A percentile compares a stretch with the other conserved stretches of the same genome.
Conservation (phyloP, 2,329 filamentous ascomycete species). For the Neurospora sp. region DNA sequence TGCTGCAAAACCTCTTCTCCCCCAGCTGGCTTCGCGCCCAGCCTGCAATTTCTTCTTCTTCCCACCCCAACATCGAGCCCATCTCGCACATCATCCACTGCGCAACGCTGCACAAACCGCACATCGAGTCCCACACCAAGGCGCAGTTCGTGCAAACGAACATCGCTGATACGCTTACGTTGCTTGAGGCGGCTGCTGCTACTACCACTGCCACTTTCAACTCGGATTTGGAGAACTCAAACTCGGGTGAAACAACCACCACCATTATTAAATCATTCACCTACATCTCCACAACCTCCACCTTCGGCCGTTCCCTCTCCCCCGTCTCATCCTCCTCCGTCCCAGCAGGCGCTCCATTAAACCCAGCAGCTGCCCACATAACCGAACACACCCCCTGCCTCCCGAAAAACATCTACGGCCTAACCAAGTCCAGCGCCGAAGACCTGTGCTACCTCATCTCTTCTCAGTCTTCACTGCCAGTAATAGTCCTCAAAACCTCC, state of each 20-base stretch:
- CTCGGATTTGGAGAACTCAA: too few species aligned
- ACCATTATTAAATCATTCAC: slow-evolving; percentile 30
- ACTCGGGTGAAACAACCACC: background rate
- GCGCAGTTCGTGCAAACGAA: slow-evolving; percentile 35
- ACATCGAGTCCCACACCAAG: slow-evolving; percentile 34
- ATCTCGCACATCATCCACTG: slow-evolving; percentile 31
- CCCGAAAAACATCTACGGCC: slow-evolving; percentile 40
- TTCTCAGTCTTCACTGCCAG: slow-evolving; percentile 27
- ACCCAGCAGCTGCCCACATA: slow-evolving; percentile 31
- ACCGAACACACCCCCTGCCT: slow-evolving; percentile 29
- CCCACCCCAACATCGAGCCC: slow-evolving; percentile 19
- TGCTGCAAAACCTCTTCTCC: slow-evolving; percentile 24
- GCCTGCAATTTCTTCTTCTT: background rate
- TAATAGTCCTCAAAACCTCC: slow-evolving; percentile 34
- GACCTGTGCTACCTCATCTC: slow-evolving; percentile 35
- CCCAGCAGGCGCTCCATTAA: slow-evolving; percentile 21
- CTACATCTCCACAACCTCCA: slow-evolving; percentile 37
- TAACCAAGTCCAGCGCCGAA: slow-evolving; percentile 39
- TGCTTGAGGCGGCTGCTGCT: slow-evolving; percentile 30
- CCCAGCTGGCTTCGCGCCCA: background rate
- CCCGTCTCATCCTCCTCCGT: slow-evolving; percentile 27
- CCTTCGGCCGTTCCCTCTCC: slow-evolving; percentile 25
- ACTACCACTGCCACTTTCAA: slow-evolving; percentile 1
- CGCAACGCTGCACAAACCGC: slow-evolving; percentile 38
- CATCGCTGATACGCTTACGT: slow-evolving; percentile 31